Percentiles rank a stretch among this genome's conserved stretches.
Conservation (phyloP, 441 rosid species). For the Pelargonium cotyledonis region DNA sequence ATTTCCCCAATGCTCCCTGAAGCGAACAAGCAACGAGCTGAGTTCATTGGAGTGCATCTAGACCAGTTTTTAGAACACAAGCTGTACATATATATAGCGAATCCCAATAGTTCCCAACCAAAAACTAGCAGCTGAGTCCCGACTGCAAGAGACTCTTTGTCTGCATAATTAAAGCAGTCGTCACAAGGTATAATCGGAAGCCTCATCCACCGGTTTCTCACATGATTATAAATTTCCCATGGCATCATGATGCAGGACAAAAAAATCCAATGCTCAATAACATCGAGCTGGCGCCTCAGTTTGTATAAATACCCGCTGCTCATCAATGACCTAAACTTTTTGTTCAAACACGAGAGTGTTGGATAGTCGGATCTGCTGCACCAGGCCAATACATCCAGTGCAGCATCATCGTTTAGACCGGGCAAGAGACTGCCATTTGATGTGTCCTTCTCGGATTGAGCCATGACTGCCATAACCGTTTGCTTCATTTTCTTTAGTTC, state of each 20-base stretch:
- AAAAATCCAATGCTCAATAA: conserved; percentile 50
- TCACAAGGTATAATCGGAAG: conserved; percentile 43
- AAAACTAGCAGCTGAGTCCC: conserved; percentile 52
- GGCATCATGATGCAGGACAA: conserved; percentile 38
- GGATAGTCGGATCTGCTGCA: conserved; percentile 39
- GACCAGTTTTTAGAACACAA: conserved; percentile 30
- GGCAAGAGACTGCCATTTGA: conserved; percentile 31
- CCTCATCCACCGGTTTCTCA: conserved; percentile 36
- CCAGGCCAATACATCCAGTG: conserved; percentile 34
- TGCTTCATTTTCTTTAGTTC: conserved; percentile 20
- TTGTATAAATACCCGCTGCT: conserved; percentile 38
- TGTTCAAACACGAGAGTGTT: conserved; percentile 37
- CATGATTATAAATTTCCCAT: conserved; percentile 57
- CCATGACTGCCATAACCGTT: conserved; percentile 14
- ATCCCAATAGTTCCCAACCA: conserved; percentile 38
- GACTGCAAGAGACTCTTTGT: conserved; percentile 57
- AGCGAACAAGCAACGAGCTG: conserved; percentile 46
- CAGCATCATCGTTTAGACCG: conserved; percentile 33
- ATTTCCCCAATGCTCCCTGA: conserved; percentile 42
- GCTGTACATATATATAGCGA: conserved; percentile 38
- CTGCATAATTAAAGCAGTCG: conserved; percentile 42
- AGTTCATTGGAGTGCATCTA: conserved; percentile 32
- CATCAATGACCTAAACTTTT: conserved; percentile 32
- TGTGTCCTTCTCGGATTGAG: conserved; percentile 4
- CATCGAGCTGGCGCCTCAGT: conserved; percentile 33